A percentile compares a stretch with the other conserved stretches of the same genome.
These are phyloP conservation scores for Cutaneotrichosporon mucoides DNA, from an alignment of 1,284 basidiomycete genomes.

Conservation along the genomic window DNA sequence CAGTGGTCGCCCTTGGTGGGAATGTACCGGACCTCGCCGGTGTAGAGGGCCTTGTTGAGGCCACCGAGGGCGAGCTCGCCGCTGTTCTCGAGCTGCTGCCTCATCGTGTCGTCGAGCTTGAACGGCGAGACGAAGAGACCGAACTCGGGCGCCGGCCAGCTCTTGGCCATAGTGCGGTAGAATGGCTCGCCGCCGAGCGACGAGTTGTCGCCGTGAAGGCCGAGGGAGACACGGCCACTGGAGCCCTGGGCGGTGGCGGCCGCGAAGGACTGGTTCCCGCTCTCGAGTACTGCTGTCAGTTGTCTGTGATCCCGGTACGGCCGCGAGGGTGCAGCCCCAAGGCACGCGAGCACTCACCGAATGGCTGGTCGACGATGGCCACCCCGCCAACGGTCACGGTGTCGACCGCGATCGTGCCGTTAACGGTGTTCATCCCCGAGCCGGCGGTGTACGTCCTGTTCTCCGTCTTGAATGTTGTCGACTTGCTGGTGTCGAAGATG, in stretches of 20 bases:
- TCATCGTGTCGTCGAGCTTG: background rate
- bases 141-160: background rate
- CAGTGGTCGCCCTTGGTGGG: background rate
- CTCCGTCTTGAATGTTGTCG: background rate
- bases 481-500: background rate
- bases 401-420: background rate
- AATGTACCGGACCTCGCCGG: background rate
- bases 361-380: background rate
- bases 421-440: no score
- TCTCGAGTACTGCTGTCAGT: background rate
- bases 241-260: background rate
- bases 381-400: background rate
- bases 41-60: background rate
- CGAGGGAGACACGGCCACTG: background rate
- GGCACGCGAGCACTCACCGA: background rate
- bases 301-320: background rate
- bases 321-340: no score
- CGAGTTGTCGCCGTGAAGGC: background rate
- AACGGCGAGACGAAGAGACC: background rate
- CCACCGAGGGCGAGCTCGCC: conserved; percentile 3
- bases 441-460: background rate
- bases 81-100: background rate
- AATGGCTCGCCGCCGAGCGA: background rate
- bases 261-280: background rate
- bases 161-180: background rate